Percentiles rank a stretch among this genome's conserved stretches.
phyloP scores from a whole-genome alignment of 768 basidiomycete species.

The Leucogyrophana mollusca region DNA sequence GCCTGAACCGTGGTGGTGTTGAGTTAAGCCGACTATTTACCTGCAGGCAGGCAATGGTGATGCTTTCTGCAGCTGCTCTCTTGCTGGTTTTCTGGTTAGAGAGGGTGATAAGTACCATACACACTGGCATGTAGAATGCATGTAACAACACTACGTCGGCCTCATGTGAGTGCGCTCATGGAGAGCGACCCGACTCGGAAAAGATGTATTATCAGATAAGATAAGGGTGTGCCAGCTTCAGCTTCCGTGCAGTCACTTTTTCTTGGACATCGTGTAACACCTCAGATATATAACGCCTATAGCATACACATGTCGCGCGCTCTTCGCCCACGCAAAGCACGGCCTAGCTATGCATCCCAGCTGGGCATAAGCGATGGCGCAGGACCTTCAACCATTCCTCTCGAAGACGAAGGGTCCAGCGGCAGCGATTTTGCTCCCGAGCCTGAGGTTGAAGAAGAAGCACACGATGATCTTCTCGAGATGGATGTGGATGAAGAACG shows the following conservation, averaged over 20 bases:
- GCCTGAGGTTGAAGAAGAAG: slow-evolving; percentile 25
- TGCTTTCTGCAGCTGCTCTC: slow-evolving; percentile 12
- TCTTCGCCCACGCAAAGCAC: slow-evolving; percentile 56
- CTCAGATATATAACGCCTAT: too few relatives aligned
- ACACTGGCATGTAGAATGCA: background rate
- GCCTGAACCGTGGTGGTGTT: background rate
- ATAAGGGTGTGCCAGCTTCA: too few relatives aligned
- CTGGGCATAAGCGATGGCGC: slow-evolving; percentile 29
- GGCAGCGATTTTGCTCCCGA: slow-evolving; percentile 58
- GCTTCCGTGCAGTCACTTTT: too few relatives aligned
- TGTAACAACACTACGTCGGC: slow-evolving; percentile 3
- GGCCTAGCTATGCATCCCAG: slow-evolving; percentile 47
- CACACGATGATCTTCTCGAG: slow-evolving; percentile 27
- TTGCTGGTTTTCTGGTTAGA: slow-evolving; percentile 24
- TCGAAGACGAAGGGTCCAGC: slow-evolving; percentile 29
- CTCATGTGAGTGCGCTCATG: too few relatives aligned
- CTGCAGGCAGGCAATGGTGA: slow-evolving; percentile 14
- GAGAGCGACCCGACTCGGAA: too few relatives aligned
- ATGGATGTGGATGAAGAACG: slow-evolving; percentile 30
- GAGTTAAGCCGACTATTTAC: background rate
- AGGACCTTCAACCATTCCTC: slow-evolving; percentile 36
- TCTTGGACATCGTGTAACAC: too few relatives aligned
- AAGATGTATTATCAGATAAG: too few relatives aligned
- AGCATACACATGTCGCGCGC: too few relatives aligned
- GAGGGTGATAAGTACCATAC: slow-evolving; percentile 17